These are phyloP conservation scores for Trypanosoma platydactyli DNA, from an alignment of 208 protist genomes.

Conservation along the genomic window DNA sequence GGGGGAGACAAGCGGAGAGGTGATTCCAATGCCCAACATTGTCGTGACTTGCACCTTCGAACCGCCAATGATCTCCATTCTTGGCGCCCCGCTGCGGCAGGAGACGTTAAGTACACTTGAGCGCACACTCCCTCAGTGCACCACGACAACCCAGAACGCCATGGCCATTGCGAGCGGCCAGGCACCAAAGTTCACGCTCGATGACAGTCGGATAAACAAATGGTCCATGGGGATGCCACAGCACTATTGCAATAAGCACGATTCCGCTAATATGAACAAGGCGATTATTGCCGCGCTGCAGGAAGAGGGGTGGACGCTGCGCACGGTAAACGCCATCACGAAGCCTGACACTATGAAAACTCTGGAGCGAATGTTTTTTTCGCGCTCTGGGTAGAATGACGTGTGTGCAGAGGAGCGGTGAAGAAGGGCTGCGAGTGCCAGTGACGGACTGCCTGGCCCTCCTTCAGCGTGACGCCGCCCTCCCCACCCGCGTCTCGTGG, in stretches of 20 bases:
- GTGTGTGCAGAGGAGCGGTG: not conserved
- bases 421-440: no score
- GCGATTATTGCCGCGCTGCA: conserved; percentile 66
- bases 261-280: conserved; percentile 62
- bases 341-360: conserved; percentile 56
- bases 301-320: conserved; percentile 73
- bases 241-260: conserved; percentile 84
- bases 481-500: no score
- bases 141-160: conserved; percentile 45
- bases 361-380: conserved; percentile 74
- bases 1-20: no score
- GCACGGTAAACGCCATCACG: conserved; percentile 50
- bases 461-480: no score
- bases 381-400: not conserved
- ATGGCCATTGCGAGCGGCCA: conserved; percentile 11
- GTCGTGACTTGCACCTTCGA: conserved; percentile 84
- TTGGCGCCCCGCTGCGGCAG: conserved; percentile 70
- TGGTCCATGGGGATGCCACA: conserved; percentile 67
- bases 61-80: conserved; percentile 63
- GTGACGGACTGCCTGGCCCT: no score
- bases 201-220: conserved; percentile 35
- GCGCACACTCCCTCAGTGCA: conserved; percentile 57
- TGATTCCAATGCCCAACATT: conserved; percentile 76
- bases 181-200: conserved; percentile 39
- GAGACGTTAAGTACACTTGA: conserved; percentile 80